Conservation (phyloP, 179 eudicot species). For the Silene vulgaris region DNA sequence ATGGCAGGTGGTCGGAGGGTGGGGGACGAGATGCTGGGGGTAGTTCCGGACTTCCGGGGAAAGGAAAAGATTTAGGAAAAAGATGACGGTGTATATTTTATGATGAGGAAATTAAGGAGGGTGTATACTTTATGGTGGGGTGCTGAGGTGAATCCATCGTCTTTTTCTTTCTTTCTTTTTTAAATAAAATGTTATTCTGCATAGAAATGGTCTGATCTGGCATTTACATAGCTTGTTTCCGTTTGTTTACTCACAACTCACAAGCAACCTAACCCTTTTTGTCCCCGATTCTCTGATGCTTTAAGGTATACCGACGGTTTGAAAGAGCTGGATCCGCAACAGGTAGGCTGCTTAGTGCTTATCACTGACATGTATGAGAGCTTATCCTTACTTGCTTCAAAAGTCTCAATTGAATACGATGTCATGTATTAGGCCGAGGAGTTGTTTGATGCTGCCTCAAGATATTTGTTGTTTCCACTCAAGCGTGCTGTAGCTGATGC, state of each 20-base stretch:
- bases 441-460: slow-evolving; percentile 93
- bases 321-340: slow-evolving; percentile 70
- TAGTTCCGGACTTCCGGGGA: no score
- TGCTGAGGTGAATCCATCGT: neutral
- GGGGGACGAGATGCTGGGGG: no score
- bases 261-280: slow-evolving; percentile 16
- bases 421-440: slow-evolving; percentile 69
- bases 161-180: no score
- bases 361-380: neutral
- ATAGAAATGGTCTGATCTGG: neutral
- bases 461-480: slow-evolving; percentile 88
- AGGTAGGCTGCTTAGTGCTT: slow-evolving; percentile 40
- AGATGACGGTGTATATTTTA: no score
- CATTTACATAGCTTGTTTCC: neutral
- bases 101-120: no score
- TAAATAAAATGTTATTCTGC: neutral
- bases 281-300: neutral
- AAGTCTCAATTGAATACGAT: slow-evolving; percentile 8
- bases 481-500: slow-evolving; percentile 98
- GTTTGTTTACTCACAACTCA: slow-evolving; percentile 11
- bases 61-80: no score
- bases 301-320: slow-evolving; percentile 86
- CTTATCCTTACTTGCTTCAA: neutral
- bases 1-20: no score
- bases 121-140: no score